Conservation (phyloP, 2,329 filamentous ascomycete genomes). For the Ceratocystiopsis sp. region DNA sequence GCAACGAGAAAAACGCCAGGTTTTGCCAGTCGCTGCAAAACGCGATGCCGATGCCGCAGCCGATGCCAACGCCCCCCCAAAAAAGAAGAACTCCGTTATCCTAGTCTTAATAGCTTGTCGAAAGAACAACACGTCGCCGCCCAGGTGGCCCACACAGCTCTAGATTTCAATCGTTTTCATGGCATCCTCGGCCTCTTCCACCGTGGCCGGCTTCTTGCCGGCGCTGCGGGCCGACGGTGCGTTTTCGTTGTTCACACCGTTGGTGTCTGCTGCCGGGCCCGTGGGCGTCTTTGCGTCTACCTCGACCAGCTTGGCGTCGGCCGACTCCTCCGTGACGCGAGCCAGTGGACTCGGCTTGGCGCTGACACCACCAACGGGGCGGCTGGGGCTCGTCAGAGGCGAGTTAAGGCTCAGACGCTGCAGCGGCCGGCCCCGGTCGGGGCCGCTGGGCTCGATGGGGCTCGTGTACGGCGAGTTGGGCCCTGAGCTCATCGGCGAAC, state of each 20-base stretch:
- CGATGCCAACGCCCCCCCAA: too few species aligned
- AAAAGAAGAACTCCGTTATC: too few species aligned
- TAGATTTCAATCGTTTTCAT: slow-evolving; percentile 49
- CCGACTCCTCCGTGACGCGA: slow-evolving; percentile 52
- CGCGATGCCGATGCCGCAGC: too few species aligned
- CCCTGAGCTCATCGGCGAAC: slow-evolving; percentile 29
- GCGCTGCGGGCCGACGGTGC: background rate
- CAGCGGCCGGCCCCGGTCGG: slow-evolving; percentile 49
- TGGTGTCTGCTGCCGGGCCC: background rate
- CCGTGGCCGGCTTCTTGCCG: background rate
- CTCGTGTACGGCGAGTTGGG: slow-evolving; percentile 43
- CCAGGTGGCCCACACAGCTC: background rate
- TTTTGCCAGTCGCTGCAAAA: too few species aligned
- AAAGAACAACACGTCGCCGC: too few species aligned
- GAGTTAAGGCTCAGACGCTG: slow-evolving; percentile 51
- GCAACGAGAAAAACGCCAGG: too few species aligned
- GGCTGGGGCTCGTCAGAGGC: slow-evolving; percentile 45
- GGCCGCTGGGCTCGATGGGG: slow-evolving; percentile 42
- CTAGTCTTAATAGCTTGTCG: too few species aligned
- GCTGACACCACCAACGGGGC: slow-evolving; percentile 35
- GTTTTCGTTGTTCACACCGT: slow-evolving; percentile 4
- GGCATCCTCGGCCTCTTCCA: slow-evolving; percentile 22
- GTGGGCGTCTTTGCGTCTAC: background rate
- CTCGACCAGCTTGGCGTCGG: background rate
- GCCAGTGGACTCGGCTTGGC: slow-evolving; percentile 57